A percentile compares a stretch with the other conserved stretches of the same genome.
phyloP scores from a whole-genome alignment of 108 stramenopile species.

The Aureococcus anophagefferens region DNA sequence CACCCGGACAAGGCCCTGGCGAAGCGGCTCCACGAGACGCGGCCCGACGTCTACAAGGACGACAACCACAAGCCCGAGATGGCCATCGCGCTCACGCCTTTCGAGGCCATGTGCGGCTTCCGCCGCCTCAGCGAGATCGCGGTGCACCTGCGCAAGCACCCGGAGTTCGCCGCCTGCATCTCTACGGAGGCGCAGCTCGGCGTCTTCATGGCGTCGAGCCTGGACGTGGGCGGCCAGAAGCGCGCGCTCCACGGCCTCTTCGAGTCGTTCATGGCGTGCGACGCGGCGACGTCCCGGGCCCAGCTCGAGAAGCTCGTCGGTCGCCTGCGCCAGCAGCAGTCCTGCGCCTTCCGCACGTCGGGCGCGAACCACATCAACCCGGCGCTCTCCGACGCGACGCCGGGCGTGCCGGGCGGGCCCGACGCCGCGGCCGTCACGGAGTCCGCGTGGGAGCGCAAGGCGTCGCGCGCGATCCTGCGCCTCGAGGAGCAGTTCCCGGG shows the following conservation, averaged over 20 bases:
- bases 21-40: conserved; percentile 55
- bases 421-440: conserved; percentile 15
- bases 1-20: conserved; percentile 79
- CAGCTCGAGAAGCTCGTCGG: conserved; percentile 52
- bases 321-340: conserved; percentile 56
- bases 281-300: conserved; percentile 29
- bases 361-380: conserved; percentile 19
- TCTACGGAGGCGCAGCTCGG: conserved; percentile 60
- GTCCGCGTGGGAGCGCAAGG: conserved; percentile 54
- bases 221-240: conserved; percentile 22
- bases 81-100: conserved; percentile 89
- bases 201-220: conserved; percentile 41
- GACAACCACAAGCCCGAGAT: conserved; percentile 99
- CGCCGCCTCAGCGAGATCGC: conserved; percentile 71
- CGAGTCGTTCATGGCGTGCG: conserved; percentile 65
- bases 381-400: neutral
- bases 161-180: conserved; percentile 74
- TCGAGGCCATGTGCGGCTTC: conserved; percentile 94
- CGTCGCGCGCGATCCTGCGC: conserved; percentile 56
- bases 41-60: conserved; percentile 81
- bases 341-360: conserved; percentile 42
- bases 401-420: no score
- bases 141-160: conserved; percentile 59
- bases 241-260: conserved; percentile 63
- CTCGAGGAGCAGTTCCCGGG: conserved; percentile 74